Conservation (phyloP, 257 asterid genomes). For the Solanum chiquidenum region DNA sequence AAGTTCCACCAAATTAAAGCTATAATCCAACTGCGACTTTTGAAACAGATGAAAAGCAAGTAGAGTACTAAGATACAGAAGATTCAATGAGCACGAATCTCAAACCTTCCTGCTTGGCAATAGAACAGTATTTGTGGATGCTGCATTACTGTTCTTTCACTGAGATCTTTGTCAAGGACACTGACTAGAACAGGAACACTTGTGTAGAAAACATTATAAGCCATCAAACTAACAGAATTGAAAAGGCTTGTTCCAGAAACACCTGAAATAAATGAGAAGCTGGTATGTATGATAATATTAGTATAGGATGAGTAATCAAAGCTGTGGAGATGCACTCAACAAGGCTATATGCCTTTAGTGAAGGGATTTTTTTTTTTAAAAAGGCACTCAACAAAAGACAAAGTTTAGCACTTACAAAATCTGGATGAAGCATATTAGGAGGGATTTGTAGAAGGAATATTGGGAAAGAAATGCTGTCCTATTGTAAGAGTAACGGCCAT, state of each 20-base stretch:
- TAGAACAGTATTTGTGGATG: conserved; percentile 92
- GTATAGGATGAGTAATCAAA: conserved; percentile 9
- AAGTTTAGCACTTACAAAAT: conserved; percentile 69
- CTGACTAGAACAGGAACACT: conserved; percentile 86
- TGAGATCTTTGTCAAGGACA: conserved; percentile 93
- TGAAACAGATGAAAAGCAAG: conserved; percentile 2
- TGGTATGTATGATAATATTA: conserved; percentile 42
- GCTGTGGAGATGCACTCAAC: conserved; percentile 2
- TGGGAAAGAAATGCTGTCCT: conserved; percentile 98
- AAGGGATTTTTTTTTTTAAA: neutral
- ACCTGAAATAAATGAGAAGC: conserved; percentile 94
- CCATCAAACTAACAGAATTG: conserved; percentile 95
- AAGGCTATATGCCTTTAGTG: neutral
- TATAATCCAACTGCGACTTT: neutral
- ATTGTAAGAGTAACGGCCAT: conserved; percentile 95
- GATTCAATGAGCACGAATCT: neutral
- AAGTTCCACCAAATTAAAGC: conserved; percentile 2
- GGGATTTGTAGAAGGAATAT: conserved; percentile 92
- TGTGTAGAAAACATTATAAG: conserved; percentile 94
- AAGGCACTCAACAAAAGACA: neutral
- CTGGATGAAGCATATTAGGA: conserved; percentile 91
- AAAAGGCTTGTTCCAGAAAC: conserved; percentile 96
- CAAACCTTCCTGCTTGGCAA: conserved; percentile 98
- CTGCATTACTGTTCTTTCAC: conserved; percentile 89
- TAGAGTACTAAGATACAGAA: conserved; percentile 6